These are phyloP conservation scores for Clonostachys sp. DNA, from an alignment of 2,329 filamentous ascomycete genomes.

Conservation along the genomic window DNA sequence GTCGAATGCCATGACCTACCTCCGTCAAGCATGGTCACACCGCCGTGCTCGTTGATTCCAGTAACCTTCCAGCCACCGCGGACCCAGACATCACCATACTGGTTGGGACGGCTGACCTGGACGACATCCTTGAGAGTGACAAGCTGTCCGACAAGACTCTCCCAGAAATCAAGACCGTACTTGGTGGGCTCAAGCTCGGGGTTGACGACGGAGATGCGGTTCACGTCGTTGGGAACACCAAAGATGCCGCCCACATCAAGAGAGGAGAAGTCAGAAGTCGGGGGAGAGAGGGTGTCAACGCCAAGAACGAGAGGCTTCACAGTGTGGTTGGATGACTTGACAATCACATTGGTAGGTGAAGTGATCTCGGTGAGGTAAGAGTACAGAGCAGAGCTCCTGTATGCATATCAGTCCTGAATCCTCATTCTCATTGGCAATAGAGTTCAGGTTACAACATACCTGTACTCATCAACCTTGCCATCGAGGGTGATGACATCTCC, in stretches of 20 bases:
- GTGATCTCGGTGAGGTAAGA: slow-evolving; percentile 61
- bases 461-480: slow-evolving; percentile 53
- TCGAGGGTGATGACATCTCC: slow-evolving; percentile 60
- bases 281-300: slow-evolving; percentile 49
- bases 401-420: slow-evolving; percentile 3
- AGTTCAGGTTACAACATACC: slow-evolving; percentile 24
- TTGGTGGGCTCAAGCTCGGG: slow-evolving; percentile 53
- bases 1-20: slow-evolving; percentile 25
- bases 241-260: slow-evolving; percentile 65
- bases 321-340: slow-evolving; percentile 46
- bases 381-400: slow-evolving; percentile 48
- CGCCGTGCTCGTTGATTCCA: slow-evolving; percentile 57
- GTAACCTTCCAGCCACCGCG: slow-evolving; percentile 60
- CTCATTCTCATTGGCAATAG: not conserved
- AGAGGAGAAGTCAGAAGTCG: slow-evolving; percentile 54
- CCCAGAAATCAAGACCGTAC: slow-evolving; percentile 72
- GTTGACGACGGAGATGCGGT: slow-evolving; percentile 53
- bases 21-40: slow-evolving; percentile 56
- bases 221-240: slow-evolving; percentile 57
- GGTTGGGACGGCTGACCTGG: slow-evolving; percentile 56
- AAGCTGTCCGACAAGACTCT: slow-evolving; percentile 62
- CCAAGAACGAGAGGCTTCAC: slow-evolving; percentile 59
- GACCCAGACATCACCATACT: slow-evolving; percentile 66
- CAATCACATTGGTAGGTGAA: slow-evolving; percentile 45
- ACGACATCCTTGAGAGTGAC: slow-evolving; percentile 56